Evolutionary conservation across 2,329 filamentous ascomycete species (phyloP).

Genomic region (Dothistroma pini): DNA sequence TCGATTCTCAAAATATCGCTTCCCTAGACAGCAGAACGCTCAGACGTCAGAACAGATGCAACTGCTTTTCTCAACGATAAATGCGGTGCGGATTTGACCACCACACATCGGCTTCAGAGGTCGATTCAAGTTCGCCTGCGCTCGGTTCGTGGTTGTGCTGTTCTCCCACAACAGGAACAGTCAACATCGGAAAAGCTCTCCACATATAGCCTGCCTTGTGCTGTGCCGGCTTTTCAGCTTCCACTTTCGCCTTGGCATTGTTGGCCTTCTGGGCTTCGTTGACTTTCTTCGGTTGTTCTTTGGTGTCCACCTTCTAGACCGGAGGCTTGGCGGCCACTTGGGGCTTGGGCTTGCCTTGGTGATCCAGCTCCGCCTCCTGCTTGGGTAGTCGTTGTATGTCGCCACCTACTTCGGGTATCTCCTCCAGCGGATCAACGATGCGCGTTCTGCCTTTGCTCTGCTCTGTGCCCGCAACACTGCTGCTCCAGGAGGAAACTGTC

Average conservation of each 20-base stretch:
- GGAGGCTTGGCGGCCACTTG: constrained; percentile 6
- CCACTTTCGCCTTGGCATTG: not conserved
- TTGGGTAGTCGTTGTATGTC: not conserved
- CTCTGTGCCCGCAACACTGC: constrained; percentile 5
- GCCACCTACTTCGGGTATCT: constrained; percentile 19
- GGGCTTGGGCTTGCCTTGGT: constrained; percentile 8
- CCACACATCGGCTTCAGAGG: not conserved
- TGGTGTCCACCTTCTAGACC: constrained; percentile 7
- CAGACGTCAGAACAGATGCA: constrained; percentile 15
- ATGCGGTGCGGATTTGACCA: not conserved
- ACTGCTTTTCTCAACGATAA: not conserved
- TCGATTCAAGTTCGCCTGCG: not conserved
- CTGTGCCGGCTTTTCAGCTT: constrained; percentile 3
- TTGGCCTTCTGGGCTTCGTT: constrained; percentile 2
- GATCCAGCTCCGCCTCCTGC: not conserved
- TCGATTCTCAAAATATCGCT: constrained; percentile 11
- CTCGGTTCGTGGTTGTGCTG: constrained; percentile 2
- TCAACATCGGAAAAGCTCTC: not conserved
- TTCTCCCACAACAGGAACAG: not conserved
- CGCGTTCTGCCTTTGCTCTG: constrained; percentile 11
- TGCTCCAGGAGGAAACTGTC: constrained; percentile 25
- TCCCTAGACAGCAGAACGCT: constrained; percentile 17
- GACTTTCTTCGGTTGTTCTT: constrained; percentile 5
- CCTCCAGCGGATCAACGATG: constrained; percentile 11
- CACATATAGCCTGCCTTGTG: constrained; percentile 7